These are phyloP conservation scores for Amaranthus palmeri DNA, from an alignment of 148 eudicot genomes.

Conservation along the genomic window DNA sequence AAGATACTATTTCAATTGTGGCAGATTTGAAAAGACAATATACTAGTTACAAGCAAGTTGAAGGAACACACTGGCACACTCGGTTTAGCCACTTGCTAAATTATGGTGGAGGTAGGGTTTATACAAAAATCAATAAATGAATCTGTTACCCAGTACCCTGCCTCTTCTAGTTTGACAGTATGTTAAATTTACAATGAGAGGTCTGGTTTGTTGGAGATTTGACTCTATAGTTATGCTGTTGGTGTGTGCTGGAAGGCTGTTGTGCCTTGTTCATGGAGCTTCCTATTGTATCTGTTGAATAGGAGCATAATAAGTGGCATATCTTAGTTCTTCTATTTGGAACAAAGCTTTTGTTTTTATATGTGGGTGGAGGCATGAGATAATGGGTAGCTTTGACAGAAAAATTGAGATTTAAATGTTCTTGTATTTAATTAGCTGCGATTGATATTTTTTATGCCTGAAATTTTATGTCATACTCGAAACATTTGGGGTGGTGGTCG, in stretches of 20 bases:
- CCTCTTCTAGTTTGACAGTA: not conserved
- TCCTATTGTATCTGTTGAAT: not conserved
- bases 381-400: too few relatives aligned
- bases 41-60: conserved; percentile 83
- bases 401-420: too few relatives aligned
- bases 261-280: not conserved
- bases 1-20: conserved; percentile 56
- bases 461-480: not conserved
- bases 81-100: conserved; percentile 84
- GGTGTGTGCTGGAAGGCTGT: not conserved
- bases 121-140: not conserved
- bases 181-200: not conserved
- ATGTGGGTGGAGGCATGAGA: not conserved
- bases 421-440: too few relatives aligned
- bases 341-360: not conserved
- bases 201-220: not conserved
- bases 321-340: not conserved
- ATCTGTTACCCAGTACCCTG: not conserved
- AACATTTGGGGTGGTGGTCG: not conserved
- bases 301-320: too few relatives aligned
- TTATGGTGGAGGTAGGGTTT: conserved; percentile 81
- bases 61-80: conserved; percentile 91
- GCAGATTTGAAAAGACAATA: conserved; percentile 61
- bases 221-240: not conserved
- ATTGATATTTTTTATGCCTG: not conserved